Evolutionary conservation across 2,329 filamentous ascomycete species (phyloP), one percentile per base, ranked within the genome.

Genomic region (Alternaria brassicicola): DNA sequence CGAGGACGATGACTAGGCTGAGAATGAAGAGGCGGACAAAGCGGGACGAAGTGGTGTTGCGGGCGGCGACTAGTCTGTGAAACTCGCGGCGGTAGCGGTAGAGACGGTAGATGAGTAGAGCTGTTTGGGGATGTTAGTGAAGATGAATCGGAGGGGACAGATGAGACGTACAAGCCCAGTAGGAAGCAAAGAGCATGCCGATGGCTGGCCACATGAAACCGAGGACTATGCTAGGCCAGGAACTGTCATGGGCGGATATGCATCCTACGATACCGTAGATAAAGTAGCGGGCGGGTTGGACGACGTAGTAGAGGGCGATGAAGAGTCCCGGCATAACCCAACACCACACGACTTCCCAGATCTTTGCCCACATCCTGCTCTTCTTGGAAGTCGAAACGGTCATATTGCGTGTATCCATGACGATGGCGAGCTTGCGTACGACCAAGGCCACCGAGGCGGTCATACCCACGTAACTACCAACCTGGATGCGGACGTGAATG

Each of bases 1-100:
- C 67, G 36, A 83, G 13, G 28, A 85, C 73, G 56, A 84, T 72
- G 23, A 81, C 67, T 7, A 84, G 50, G 30, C 87, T 81, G 70
- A 90, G 81, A 43, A 85, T 67, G 63, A 87, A 86, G 42, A 87
- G 83, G 36, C 88, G 84, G 52, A 88, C 64, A 78, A 90, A 90
- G 57, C 86, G 83, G 1, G 85, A 84, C 50, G 84, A 84, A 52
- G 77, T 88, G 35, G 84, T 81, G 48, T 82, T 83, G 54, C 81
- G 81, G 39, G 81, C 80, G 12, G 78, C 76, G 9, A 90, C 77
- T 36, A 90, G 82, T 17, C 79, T 73, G 25, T 82, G 79, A 65
- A 90, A 87, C 51, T 86, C 81, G 33, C 77, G 78, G 50, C 86
- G 83, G 71, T 90, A 88, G 55, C 80, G 83, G 68, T 81, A 80